Base-by-base conservation (phyloP, 2,329 filamentous ascomycete genomes). In the Claviceps sp. region DNA sequence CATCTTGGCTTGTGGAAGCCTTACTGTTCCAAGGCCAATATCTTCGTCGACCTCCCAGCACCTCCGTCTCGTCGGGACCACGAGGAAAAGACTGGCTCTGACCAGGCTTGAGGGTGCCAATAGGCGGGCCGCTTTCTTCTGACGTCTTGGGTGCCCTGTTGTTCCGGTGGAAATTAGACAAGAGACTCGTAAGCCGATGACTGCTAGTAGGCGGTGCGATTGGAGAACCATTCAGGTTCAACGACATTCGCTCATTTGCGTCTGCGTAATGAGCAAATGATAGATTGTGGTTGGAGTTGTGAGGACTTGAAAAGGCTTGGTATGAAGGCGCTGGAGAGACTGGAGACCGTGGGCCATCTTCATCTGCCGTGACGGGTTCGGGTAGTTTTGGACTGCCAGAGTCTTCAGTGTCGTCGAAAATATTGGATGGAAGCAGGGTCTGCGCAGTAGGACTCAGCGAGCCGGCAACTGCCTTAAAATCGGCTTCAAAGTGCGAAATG, bases 31-130 rank as follows among this genome's bases (percentile, higher is more conserved):
- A 86, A 54, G 54, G 53, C n/a, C 76, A 74, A 45, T 82, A 73
- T 41, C 77, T 73, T 24, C 79, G 78, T 65, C 70, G 79, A 64
- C 63, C 79, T 55, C 61, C 72, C 63, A 68, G 67, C 56, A 62
- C 70, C 61, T 76, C 84, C 58, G 64, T 65, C 13, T 81, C 80
- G 22, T 78, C 85, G 55, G 68, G 68, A 55, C 76, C 75, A 18
- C 78, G 72, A 5, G 87, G 87, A 57, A 93, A 81, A 0, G 87
- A 91, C 61, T 88, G 85, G 60, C 85, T 89, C 62, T 91, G 85
- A 0, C 79, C 77, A 34, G 78, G 69, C 61, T 86, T 87, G 14
- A 90, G 70, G 20, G 77, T 81, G 1, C 87, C 87, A 7, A 89
- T 67, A 1, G 77, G 72, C 5, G 82, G 83, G 0, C 83, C 82